Percentiles rank a stretch among this genome's conserved stretches.
phyloP scores from a whole-genome alignment of 129 eudicot genomes.

The Helichrysum umbraculigerum region DNA sequence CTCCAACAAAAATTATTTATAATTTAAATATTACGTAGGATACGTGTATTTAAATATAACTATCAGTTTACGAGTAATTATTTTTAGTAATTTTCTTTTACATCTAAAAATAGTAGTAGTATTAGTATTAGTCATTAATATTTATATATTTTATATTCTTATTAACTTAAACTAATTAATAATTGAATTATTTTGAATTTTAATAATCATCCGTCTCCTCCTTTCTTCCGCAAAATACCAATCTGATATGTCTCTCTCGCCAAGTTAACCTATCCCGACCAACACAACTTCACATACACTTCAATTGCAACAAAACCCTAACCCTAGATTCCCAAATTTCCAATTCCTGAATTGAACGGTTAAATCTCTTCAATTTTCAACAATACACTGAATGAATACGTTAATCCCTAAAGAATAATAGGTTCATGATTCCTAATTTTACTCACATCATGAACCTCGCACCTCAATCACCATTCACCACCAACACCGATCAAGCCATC shows the following conservation, averaged over 20 bases:
- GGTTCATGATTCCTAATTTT: slow-evolving; percentile 37
- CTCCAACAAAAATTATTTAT: too few relatives aligned
- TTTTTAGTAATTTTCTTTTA: too few relatives aligned
- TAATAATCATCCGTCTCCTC: background rate
- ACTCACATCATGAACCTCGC: slow-evolving; percentile 37
- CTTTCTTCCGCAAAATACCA: background rate
- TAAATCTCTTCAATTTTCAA: background rate
- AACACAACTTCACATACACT: slow-evolving; percentile 7
- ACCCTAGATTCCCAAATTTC: slow-evolving; percentile 18
- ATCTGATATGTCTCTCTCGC: background rate
- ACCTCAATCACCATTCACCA: slow-evolving; percentile 33
- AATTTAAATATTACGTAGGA: too few relatives aligned
- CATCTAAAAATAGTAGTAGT: too few relatives aligned
- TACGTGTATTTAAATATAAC: too few relatives aligned
- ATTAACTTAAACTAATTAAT: too few relatives aligned
- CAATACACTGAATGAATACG: slow-evolving; percentile 15
- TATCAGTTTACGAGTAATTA: too few relatives aligned
- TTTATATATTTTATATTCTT: too few relatives aligned
- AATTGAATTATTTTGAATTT: too few relatives aligned
- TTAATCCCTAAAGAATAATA: background rate
- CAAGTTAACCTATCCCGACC: slow-evolving; percentile 22
- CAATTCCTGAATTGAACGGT: background rate
- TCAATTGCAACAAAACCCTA: slow-evolving; percentile 36
- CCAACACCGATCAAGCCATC: slow-evolving; percentile 26
- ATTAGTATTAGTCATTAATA: too few relatives aligned